phyloP scores from a whole-genome alignment of 176 grass and related monocot genomes.

The Eragrostis curvula region DNA sequence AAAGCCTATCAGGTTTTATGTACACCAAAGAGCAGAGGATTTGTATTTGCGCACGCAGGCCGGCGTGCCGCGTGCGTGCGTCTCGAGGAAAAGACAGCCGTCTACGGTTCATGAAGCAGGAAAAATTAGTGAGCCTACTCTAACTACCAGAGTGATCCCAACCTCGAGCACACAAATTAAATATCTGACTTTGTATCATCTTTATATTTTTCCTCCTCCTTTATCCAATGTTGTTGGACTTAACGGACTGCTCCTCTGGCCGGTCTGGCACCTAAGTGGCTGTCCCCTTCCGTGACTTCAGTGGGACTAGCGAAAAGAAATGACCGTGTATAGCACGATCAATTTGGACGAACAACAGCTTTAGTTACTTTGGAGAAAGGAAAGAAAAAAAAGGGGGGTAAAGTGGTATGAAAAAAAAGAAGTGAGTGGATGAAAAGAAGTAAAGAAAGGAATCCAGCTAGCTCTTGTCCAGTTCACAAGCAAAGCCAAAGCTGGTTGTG shows the following conservation, averaged over 20 bases:
- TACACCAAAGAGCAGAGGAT: background rate
- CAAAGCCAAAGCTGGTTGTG: background rate
- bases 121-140: background rate
- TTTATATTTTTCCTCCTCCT: background rate
- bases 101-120: background rate
- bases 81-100: constrained; percentile 36
- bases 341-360: too few relatives aligned
- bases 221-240: background rate
- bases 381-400: background rate
- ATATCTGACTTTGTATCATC: background rate
- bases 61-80: constrained; percentile 1
- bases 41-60: background rate
- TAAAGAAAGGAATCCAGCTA: background rate
- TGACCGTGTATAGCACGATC: too few relatives aligned
- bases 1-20: background rate
- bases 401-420: background rate
- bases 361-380: background rate
- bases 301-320: too few relatives aligned
- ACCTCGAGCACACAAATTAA: background rate
- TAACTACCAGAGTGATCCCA: background rate
- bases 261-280: too few relatives aligned
- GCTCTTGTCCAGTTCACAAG: background rate
- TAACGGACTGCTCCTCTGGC: too few relatives aligned
- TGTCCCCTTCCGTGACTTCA: too few relatives aligned
- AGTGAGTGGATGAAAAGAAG: background rate